Evolutionary conservation across 2,329 filamentous ascomycete genomes (phyloP).

Genomic region (Phaeophleospora eucalypticola): DNA sequence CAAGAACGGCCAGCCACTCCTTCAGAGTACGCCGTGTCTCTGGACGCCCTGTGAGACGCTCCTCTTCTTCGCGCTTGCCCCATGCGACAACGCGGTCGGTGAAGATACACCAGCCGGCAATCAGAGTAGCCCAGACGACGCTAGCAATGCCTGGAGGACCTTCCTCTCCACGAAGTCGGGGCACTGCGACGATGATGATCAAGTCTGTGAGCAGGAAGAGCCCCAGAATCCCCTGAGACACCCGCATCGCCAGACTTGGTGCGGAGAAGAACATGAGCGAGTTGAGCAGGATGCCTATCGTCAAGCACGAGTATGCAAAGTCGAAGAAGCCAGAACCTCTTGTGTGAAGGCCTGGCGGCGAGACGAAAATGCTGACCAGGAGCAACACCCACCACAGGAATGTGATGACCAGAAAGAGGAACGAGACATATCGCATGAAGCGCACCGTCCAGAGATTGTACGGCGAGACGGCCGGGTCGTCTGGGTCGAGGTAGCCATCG

Average conservation of each 20-base stretch:
- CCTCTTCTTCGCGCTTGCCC: conserved; percentile 90
- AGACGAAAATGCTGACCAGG: conserved; percentile 86
- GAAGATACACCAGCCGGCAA: conserved; percentile 72
- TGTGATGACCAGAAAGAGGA: conserved; percentile 68
- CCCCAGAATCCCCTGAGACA: conserved; percentile 66
- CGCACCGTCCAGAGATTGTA: conserved; percentile 95
- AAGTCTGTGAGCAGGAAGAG: conserved; percentile 67
- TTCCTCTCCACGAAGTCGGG: conserved; percentile 74
- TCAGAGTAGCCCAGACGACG: conserved; percentile 75
- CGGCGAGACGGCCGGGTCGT: conserved; percentile 79
- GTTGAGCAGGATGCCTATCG: conserved; percentile 70
- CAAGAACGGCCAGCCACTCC: conserved; percentile 79
- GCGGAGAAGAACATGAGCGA: conserved; percentile 81
- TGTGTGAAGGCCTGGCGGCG: conserved; percentile 77
- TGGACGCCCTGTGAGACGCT: conserved; percentile 80
- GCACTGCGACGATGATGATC: conserved; percentile 73
- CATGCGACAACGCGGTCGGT: conserved; percentile 81
- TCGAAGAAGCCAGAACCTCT: conserved; percentile 90
- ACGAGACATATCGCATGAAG: conserved; percentile 70
- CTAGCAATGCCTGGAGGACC: conserved; percentile 87
- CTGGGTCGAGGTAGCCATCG: conserved; percentile 67
- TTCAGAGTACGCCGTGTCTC: conserved; percentile 76
- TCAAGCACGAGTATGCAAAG: conserved; percentile 76
- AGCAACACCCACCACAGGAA: conserved; percentile 92
- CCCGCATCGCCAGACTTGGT: conserved; percentile 73